phyloP scores from a whole-genome alignment of 164 flowering plant genomes.

The Paratinospora sagittata region DNA sequence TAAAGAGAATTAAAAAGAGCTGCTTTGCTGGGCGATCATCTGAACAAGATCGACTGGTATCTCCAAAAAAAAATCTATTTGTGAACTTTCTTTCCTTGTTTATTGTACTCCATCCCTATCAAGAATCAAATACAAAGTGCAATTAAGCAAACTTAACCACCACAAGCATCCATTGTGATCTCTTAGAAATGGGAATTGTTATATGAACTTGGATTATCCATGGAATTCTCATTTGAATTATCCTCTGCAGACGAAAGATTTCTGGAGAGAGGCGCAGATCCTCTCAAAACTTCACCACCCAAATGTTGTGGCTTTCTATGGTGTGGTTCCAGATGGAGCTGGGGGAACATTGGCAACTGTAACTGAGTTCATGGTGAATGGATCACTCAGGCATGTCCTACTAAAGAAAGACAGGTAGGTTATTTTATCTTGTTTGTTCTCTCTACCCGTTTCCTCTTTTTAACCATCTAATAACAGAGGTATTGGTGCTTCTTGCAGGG shows the following conservation, averaged over 20 bases:
- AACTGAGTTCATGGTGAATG: slow-evolving; percentile 80
- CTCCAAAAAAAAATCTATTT: slow-evolving; percentile 15
- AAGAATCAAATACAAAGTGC: not conserved
- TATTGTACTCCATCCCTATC: not conserved
- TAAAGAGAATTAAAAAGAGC: slow-evolving; percentile 77
- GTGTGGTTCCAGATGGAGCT: slow-evolving; percentile 80
- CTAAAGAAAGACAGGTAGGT: slow-evolving; percentile 57
- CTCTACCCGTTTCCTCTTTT: not conserved
- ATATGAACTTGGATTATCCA: not conserved
- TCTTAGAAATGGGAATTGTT: not conserved
- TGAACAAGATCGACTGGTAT: slow-evolving; percentile 80
- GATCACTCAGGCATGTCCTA: slow-evolving; percentile 66
- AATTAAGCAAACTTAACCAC: not conserved
- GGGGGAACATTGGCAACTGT: slow-evolving; percentile 83
- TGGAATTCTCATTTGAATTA: not conserved
- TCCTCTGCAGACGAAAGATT: slow-evolving; percentile 56
- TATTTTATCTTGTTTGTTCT: not conserved
- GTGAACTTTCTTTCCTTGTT: not conserved
- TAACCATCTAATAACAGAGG: slow-evolving; percentile 5
- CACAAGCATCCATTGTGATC: too few species aligned
- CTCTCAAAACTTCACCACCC: slow-evolving; percentile 88
- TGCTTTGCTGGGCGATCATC: slow-evolving; percentile 81
- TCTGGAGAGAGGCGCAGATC: slow-evolving; percentile 85
- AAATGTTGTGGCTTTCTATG: slow-evolving; percentile 84
- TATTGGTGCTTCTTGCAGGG: slow-evolving; percentile 33